Percentiles rank a stretch among this genome's conserved stretches.
Conservation (phyloP, 257 asterid genomes). For the Verbascum thapsus region DNA sequence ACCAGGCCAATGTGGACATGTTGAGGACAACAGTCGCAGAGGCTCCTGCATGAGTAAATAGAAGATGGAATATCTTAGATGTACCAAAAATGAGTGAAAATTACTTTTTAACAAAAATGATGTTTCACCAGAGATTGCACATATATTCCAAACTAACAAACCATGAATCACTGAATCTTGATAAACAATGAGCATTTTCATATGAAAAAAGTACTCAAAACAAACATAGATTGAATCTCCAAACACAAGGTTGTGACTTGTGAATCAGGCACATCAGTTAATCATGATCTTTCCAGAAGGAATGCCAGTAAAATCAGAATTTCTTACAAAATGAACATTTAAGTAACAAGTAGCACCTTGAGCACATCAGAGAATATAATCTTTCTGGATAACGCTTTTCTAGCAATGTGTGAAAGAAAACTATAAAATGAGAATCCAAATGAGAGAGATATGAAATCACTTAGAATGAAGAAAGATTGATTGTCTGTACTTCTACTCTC, state of each 20-base stretch:
- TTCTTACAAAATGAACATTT: conserved; percentile 3
- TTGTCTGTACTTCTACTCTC: too few relatives aligned
- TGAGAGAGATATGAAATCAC: neutral
- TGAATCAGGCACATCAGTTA: neutral
- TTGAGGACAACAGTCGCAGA: conserved; percentile 89
- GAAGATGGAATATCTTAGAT: conserved; percentile 1
- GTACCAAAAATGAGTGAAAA: neutral
- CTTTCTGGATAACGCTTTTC: conserved; percentile 1
- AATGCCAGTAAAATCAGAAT: neutral
- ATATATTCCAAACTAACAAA: neutral
- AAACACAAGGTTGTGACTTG: conserved; percentile 8
- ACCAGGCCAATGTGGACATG: conserved; percentile 94
- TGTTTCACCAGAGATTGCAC: conserved; percentile 13
- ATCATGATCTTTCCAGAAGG: conserved; percentile 4
- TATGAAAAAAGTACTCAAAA: neutral
- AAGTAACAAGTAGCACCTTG: neutral
- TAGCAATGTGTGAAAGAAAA: neutral
- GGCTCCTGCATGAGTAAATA: conserved; percentile 63
- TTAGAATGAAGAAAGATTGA: neutral
- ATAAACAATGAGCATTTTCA: neutral
- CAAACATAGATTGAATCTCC: conserved; percentile 4
- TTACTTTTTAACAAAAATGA: neutral
- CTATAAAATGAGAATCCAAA: neutral
- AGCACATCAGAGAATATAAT: neutral
- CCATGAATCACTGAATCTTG: neutral